A percentile compares a stretch with the other conserved stretches of the same genome.
phyloP scores from a whole-genome alignment of 352 stramenopile species.

The Phytophthora hibernalis region DNA sequence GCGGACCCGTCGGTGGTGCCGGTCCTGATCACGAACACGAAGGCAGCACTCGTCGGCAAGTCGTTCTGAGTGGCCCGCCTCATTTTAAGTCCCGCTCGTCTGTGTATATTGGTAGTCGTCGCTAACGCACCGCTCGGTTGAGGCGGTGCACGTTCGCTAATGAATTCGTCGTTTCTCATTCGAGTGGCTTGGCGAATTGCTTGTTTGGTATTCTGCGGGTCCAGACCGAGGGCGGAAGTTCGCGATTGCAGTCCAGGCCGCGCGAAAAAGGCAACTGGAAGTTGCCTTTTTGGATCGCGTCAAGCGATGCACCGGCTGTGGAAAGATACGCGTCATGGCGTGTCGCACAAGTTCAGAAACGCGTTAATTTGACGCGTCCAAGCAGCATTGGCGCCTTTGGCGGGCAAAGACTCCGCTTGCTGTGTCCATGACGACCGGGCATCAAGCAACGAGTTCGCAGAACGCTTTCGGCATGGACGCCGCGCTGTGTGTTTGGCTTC shows the following conservation, averaged over 20 bases:
- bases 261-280: not conserved
- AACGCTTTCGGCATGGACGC: too few species aligned
- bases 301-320: slow-evolving; percentile 2
- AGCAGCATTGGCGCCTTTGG: slow-evolving; percentile 8
- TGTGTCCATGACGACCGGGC: not conserved
- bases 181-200: not conserved
- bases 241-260: not conserved
- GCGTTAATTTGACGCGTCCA: not conserved
- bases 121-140: slow-evolving; percentile 62
- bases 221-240: slow-evolving; percentile 22
- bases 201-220: slow-evolving; percentile 10
- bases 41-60: slow-evolving; percentile 73
- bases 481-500: not conserved
- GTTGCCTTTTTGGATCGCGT: slow-evolving; percentile 2
- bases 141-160: slow-evolving; percentile 59
- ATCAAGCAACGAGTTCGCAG: not conserved
- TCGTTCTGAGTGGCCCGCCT: slow-evolving; percentile 74
- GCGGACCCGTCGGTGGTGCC: slow-evolving; percentile 97
- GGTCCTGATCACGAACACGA: slow-evolving; percentile 91
- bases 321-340: slow-evolving; percentile 16
- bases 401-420: not conserved
- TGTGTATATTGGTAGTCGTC: slow-evolving; percentile 41
- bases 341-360: slow-evolving; percentile 33
- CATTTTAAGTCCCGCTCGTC: slow-evolving; percentile 26
- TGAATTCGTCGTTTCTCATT: slow-evolving; percentile 30